Evolutionary conservation across 495 filamentous ascomycete species (phyloP).

Genomic region (Clohesyomyces aquaticus): DNA sequence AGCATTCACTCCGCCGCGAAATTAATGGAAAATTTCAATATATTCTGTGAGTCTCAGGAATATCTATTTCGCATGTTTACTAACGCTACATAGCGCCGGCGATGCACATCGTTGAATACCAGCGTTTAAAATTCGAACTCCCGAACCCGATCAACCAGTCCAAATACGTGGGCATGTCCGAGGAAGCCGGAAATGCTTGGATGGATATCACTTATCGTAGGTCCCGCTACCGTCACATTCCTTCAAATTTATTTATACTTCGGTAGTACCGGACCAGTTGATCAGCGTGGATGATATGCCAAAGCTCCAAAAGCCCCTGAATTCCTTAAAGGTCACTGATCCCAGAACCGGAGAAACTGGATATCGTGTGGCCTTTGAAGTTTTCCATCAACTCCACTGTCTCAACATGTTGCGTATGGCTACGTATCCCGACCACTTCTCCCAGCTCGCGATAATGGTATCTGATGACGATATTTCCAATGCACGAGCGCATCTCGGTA

Average conservation of each 20-base stretch:
- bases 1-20: slow-evolving; percentile 22
- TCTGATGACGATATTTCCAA: slow-evolving; percentile 38
- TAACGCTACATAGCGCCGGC: slow-evolving; percentile 22
- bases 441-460: slow-evolving; percentile 44
- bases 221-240: background rate
- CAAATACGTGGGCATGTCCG: slow-evolving; percentile 27
- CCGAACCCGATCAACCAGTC: slow-evolving; percentile 27
- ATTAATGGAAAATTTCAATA: slow-evolving; percentile 28
- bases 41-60: slow-evolving; percentile 23
- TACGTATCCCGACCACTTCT: slow-evolving; percentile 56
- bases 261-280: slow-evolving; percentile 52
- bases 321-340: slow-evolving; percentile 53
- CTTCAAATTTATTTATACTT: background rate
- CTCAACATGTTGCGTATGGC: slow-evolving; percentile 56
- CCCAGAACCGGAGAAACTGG: slow-evolving; percentile 56
- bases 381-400: slow-evolving; percentile 62
- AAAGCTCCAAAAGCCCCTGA: slow-evolving; percentile 53
- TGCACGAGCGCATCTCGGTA: slow-evolving; percentile 47
- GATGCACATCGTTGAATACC: slow-evolving; percentile 30
- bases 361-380: slow-evolving; percentile 58
- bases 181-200: slow-evolving; percentile 31
- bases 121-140: slow-evolving; percentile 17
- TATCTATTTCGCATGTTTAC: background rate
- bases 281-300: slow-evolving; percentile 54
- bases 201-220: slow-evolving; percentile 29